Evolutionary conservation across 331 rosid species (phyloP), one percentile per base, ranked within the genome.

Genomic region (Erythrophleum ivorense): DNA sequence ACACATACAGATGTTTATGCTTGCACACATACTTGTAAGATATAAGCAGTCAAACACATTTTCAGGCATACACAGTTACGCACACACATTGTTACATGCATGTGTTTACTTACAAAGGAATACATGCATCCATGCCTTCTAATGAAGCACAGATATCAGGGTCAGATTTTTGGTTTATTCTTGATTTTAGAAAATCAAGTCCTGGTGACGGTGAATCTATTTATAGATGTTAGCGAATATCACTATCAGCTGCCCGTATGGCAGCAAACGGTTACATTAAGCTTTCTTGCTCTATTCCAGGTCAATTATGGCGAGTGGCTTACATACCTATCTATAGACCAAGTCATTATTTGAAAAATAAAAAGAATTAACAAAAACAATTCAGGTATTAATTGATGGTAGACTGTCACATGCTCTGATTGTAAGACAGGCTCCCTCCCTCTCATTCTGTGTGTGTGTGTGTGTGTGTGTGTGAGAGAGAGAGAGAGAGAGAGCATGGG

Each of bases 21-120:
- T 77, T 78, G n/a, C 77, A 66, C 62, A 7, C 24, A 52, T 80
- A 14, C 62, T 18, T 40, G 40, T n/a, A 52, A 73, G 65, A 70
- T 73, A 29, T 45, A 70, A 53, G 80, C 73, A 64, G 62, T 38
- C 46, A 62, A 67, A 49, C 52, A 31, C 63, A 78, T 36, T 81
- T 78, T 63, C 11, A 52, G 63, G 57, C 49, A 34, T 34, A 65
- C 7, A 18, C 14, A 38, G 52, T 15, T 18, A 41, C 16, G 1
- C 12, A 40, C 13, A 19, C 54, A 11, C 33, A 19, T 10, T 18
- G 33, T 18, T 67, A 18, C 34, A 38, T 82, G 46, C 70, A 72
- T 77, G 50, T 3, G 50, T 38, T 33, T 40, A 67, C n/a, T 50
- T 62, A 63, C 16, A n/a, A 53, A 57, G 60, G 64, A 57, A 34